Conservation (phyloP, 805 yeast species). For the Yamadazyma tumulicola region DNA sequence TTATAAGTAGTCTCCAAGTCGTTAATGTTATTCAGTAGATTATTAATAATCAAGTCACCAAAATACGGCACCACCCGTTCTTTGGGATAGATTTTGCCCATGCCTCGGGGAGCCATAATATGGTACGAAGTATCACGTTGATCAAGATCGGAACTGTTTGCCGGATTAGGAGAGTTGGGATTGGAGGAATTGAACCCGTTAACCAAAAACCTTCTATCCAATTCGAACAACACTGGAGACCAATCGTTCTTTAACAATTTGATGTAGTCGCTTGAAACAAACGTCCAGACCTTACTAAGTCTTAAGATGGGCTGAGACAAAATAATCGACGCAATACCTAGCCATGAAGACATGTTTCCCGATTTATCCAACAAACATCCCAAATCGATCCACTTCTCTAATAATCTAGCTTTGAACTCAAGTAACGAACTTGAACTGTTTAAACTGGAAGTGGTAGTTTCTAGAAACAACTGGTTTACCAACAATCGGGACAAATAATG, state of each 20-base stretch:
- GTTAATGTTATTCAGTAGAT: conserved; percentile 32
- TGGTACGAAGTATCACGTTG: conserved; percentile 51
- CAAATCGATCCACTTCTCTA: conserved; percentile 81
- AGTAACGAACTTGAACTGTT: conserved; percentile 16
- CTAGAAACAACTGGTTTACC: conserved; percentile 64
- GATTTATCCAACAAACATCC: conserved; percentile 72
- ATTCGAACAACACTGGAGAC: conserved; percentile 90
- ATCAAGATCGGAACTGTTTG: conserved; percentile 1
- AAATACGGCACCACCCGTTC: conserved; percentile 82
- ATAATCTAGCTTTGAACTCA: conserved; percentile 56
- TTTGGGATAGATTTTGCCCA: conserved; percentile 74
- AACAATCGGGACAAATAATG: conserved; percentile 78
- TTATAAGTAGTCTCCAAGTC: conserved; percentile 65
- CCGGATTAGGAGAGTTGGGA: conserved; percentile 10
- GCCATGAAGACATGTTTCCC: conserved; percentile 95
- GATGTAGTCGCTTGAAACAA: conserved; percentile 56
- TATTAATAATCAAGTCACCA: conserved; percentile 73
- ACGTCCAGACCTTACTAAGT: conserved; percentile 69
- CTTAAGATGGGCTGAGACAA: conserved; percentile 82
- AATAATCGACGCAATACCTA: conserved; percentile 79
- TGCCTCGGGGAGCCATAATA: conserved; percentile 82
- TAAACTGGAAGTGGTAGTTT: conserved; percentile 21
- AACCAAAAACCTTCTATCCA: conserved; percentile 68
- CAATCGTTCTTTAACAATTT: conserved; percentile 72
- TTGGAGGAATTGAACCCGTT: conserved; percentile 26